These are phyloP conservation scores for Collybiopsis luxurians DNA, from an alignment of 768 basidiomycete species.

Conservation along the genomic window DNA sequence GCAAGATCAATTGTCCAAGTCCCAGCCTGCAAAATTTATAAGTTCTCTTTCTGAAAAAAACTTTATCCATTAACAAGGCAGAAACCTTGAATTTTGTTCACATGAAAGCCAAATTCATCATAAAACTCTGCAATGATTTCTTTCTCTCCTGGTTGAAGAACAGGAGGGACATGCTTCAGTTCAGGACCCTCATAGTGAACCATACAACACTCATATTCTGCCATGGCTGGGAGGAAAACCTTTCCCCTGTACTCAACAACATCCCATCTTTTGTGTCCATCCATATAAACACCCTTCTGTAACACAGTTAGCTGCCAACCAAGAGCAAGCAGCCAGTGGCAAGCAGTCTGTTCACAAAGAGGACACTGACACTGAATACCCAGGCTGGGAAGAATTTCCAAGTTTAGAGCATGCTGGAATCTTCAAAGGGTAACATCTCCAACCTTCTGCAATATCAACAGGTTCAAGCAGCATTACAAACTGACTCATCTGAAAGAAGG, in stretches of 20 bases:
- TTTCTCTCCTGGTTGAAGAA: not conserved
- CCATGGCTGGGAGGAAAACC: constrained; percentile 27
- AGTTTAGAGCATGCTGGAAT: constrained; percentile 24
- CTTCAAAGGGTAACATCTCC: constrained; percentile 27
- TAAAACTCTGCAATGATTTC: not conserved
- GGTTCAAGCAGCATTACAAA: constrained; percentile 8
- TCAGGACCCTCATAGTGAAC: constrained; percentile 3
- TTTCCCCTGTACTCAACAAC: constrained; percentile 30
- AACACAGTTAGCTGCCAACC: constrained; percentile 25
- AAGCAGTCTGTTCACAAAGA: constrained; percentile 29
- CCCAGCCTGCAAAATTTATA: not conserved
- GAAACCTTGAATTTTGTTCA: not conserved
- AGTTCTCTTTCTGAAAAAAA: not conserved
- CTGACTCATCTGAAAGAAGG: constrained; percentile 21
- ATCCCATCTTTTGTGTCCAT: constrained; percentile 35
- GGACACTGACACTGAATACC: constrained; percentile 22
- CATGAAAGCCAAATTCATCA: not conserved
- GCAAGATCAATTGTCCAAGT: not conserved
- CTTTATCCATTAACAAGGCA: not conserved
- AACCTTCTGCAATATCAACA: constrained; percentile 19
- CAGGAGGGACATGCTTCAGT: not conserved
- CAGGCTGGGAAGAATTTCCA: constrained; percentile 27
- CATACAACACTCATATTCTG: constrained; percentile 8
- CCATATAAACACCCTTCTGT: constrained; percentile 33
- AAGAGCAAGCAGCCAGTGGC: constrained; percentile 34